Percentiles rank a stretch among this genome's conserved stretches.
These are phyloP conservation scores for Logfia minima DNA, from an alignment of 129 eudicot genomes.

Conservation along the genomic window DNA sequence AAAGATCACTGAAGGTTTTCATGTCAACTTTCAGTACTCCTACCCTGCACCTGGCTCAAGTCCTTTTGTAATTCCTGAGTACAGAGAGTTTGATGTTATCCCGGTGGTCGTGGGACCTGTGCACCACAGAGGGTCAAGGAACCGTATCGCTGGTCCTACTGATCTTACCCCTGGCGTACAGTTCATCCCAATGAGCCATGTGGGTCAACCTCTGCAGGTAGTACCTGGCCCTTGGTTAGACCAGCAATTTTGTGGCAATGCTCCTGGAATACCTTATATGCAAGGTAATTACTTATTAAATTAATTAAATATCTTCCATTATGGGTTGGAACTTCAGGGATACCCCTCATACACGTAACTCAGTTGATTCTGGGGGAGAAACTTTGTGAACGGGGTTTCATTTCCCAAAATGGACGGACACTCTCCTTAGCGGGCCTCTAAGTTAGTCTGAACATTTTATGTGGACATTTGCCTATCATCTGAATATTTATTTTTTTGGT, in stretches of 20 bases:
- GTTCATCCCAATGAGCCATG: slow-evolving; percentile 45
- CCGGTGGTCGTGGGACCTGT: slow-evolving; percentile 47
- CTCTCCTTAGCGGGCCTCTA: too few species aligned
- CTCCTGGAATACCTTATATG: slow-evolving; percentile 52
- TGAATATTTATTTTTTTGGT: neutral
- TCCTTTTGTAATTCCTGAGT: slow-evolving; percentile 49
- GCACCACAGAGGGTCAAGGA: slow-evolving; percentile 41
- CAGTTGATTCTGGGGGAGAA: too few species aligned
- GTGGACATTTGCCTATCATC: neutral
- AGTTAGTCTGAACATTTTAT: too few species aligned
- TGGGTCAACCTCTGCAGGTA: slow-evolving; percentile 50
- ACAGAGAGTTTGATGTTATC: slow-evolving; percentile 36
- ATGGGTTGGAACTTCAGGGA: neutral
- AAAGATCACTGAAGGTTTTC: slow-evolving; percentile 58
- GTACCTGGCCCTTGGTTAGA: slow-evolving; percentile 69
- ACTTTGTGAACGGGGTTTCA: too few species aligned
- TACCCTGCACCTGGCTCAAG: slow-evolving; percentile 57
- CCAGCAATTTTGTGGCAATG: slow-evolving; percentile 38
- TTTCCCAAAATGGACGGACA: too few species aligned
- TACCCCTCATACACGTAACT: too few species aligned
- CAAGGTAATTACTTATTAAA: slow-evolving; percentile 38
- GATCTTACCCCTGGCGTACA: slow-evolving; percentile 40
- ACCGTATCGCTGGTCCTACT: slow-evolving; percentile 37
- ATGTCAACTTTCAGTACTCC: slow-evolving; percentile 41
- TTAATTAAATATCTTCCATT: slow-evolving; percentile 2